phyloP scores from a whole-genome alignment of 129 eudicot genomes.

The Smallanthus sonchifolius region DNA sequence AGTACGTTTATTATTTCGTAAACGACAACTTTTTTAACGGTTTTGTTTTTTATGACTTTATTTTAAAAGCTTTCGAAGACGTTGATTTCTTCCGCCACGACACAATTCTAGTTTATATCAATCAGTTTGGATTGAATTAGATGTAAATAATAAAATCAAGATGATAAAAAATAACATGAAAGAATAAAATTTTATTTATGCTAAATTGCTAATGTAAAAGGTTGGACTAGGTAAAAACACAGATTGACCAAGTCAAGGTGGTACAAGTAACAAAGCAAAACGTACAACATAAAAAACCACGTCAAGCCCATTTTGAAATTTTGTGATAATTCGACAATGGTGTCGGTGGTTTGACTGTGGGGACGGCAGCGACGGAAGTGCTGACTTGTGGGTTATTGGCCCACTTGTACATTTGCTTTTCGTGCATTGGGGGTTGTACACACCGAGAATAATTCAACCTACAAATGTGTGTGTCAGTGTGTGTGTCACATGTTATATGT shows the following conservation, averaged over 20 bases:
- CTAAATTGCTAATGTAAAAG: not conserved
- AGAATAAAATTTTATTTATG: not conserved
- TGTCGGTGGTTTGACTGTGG: constrained; percentile 43
- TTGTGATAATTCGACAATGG: constrained; percentile 26
- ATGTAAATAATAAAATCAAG: no score
- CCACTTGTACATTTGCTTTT: constrained; percentile 30
- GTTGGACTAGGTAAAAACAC: not conserved
- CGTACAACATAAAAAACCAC: constrained; percentile 15
- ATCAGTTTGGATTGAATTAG: no score
- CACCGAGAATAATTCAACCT: constrained; percentile 17
- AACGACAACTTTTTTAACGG: no score
- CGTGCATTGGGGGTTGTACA: constrained; percentile 28
- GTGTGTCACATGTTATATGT: constrained; percentile 38
- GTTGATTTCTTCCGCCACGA: no score
- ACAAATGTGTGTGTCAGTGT: constrained; percentile 32
- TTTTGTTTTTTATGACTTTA: no score
- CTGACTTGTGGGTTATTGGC: constrained; percentile 25
- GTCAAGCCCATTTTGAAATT: constrained; percentile 7
- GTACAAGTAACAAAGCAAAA: constrained; percentile 12
- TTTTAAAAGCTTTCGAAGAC: no score
- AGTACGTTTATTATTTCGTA: no score
- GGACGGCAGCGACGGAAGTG: constrained; percentile 42
- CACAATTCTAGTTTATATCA: no score
- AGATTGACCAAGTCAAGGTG: constrained; percentile 23
- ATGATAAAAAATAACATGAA: no score